Base-by-base conservation (phyloP, 139 green algal species). In the Chlorokybus atmophyticus region DNA sequence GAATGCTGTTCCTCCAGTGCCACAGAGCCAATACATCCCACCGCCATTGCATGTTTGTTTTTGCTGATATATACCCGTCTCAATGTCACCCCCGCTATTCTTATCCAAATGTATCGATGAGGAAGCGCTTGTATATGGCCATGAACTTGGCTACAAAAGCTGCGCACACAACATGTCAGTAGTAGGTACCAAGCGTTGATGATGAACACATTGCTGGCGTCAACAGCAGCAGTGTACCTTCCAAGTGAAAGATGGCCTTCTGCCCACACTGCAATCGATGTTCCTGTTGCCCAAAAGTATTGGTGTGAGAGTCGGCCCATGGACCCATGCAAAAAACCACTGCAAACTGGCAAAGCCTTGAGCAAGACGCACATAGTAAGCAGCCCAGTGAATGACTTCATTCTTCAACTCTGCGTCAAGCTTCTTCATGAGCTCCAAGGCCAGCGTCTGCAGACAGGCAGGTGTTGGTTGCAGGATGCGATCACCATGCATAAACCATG, bases 241-340 rank as follows among this genome's bases (percentile, higher is more conserved):
- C 90, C 26, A 98, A 38, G 71, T 98, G 90, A 52, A 95, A 93
- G 57, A 98, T 95, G 23, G 87, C 64, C 66, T 98, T 98, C 28
- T 73, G 67, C 6, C 89, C 90, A 54, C 83, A 71, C 59, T 82
- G 67, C 50, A 96, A 52, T 3, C 90, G 75, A 62, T 94, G 83
- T 70, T 98, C 90, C 49, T 86, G 60, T 53, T 42, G 7, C 7
- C 6, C 7, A 52, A 52, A 44, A 44, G n/a, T 14, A 44, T 14
- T 14, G 10, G 10, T 14, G 10, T 14, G 14, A 14, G 35, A 44
- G 14, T 21, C 35, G 14, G 35, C 35, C 10, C 35, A 44, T 44
- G 35, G 14, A 21, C 10, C 10, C 35, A 44, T 44, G 10, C 10
- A 14, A 14, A 10, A 44, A 21, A 44, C 14, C 35, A 44, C 10